Percentiles rank a stretch among this genome's conserved stretches.
phyloP scores from a whole-genome alignment of 805 yeast genomes.

The Saccharomycopsis sp. region DNA sequence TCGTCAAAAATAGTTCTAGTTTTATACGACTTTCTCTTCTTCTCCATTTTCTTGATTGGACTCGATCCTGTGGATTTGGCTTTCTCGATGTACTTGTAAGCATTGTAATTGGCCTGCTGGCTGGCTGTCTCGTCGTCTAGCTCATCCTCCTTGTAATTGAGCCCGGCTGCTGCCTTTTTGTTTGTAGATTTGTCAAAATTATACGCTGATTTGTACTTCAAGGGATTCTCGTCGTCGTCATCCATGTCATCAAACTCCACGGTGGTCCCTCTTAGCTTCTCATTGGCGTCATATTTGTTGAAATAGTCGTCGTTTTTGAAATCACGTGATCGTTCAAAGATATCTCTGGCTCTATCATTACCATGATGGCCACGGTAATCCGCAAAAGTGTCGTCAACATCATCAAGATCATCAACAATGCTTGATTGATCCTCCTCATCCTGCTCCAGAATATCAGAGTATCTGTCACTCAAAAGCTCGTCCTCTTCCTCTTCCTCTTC shows the following conservation, averaged over 20 bases:
- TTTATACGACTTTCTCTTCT: background rate
- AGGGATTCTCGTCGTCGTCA: slow-evolving; percentile 7
- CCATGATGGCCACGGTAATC: background rate
- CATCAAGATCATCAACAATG: background rate
- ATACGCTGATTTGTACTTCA: slow-evolving; percentile 19
- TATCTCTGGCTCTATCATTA: background rate
- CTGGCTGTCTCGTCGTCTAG: background rate
- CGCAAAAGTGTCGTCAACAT: background rate
- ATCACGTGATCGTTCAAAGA: background rate
- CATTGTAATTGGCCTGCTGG: background rate
- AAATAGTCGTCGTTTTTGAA: background rate
- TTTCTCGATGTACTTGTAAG: slow-evolving; percentile 1
- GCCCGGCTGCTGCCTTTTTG: background rate
- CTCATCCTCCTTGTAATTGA: background rate
- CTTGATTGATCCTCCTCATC: background rate
- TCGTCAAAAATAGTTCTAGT: slow-evolving; percentile 19
- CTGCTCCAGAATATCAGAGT: background rate
- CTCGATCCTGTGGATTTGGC: background rate
- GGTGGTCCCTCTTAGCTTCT: background rate
- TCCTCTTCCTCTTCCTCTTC: background rate
- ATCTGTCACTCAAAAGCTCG: background rate
- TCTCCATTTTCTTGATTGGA: slow-evolving; percentile 2
- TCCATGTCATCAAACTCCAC: background rate
- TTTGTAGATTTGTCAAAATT: slow-evolving; percentile 16
- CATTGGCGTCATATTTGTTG: background rate